Evolutionary conservation across 176 grass and related monocot species (phyloP), one percentile per base, ranked within the genome.

Genomic region (Aechmea fasciata): DNA sequence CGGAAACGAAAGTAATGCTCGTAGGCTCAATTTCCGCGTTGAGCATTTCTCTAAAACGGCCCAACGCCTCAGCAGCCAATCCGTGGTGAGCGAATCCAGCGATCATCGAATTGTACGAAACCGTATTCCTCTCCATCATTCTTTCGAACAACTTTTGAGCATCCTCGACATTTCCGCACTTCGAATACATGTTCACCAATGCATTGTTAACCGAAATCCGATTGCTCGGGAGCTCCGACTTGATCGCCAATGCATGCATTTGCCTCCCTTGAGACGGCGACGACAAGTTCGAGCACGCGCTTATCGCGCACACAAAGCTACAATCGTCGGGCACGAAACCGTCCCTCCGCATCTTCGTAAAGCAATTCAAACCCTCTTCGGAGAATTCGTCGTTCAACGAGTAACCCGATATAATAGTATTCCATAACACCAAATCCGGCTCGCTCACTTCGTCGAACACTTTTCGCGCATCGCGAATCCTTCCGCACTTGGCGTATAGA

Each of bases 21-120:
- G 82, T 84, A 13, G 76, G 82, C 48, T 7, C 50, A 51, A 71
- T 59, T 13, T 47, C 51, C n/a, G 66, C 74, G 59, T 62, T 47
- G 12, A 84, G 61, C 82, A 84, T 79, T 24, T 59, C 76, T 50
- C 75, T n/a, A n/a, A 84, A 79, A 18, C 71, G 71, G 51, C 15
- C 67, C 50, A 79, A 63, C 66, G 71, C 82, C 64, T 79, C 76
- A 23, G 47, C 29, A 22, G 76, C 76, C 71, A 70, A 51, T 17
- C 82, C 82, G 62, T 84, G 82, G 29, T 84, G 76, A 70, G 76
- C 71, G 52, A 79, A 73, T 49, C 75, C 76, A 2, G 71, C 76
- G 13, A 84, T 84, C 67, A 84, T 84, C 0, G 82, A 79, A 59
- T 84, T 84, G 59, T 79, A 84, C 1, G 82, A 84, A 11, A 84